These are phyloP conservation scores for Spiraea crenata DNA, from an alignment of 331 rosid species.

Conservation along the genomic window DNA sequence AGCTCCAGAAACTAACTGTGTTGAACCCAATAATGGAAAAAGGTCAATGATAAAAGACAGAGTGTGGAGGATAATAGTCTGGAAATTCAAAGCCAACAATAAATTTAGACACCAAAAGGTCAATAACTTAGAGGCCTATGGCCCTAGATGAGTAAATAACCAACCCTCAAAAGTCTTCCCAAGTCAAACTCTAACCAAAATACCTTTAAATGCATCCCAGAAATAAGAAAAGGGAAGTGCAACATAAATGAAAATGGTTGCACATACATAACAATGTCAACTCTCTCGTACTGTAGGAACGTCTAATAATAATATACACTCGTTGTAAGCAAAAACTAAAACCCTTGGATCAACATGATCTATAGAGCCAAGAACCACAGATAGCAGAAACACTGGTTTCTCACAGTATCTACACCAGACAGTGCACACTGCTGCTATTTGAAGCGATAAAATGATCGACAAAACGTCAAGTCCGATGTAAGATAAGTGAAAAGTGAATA, in stretches of 20 bases:
- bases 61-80: neutral
- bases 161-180: neutral
- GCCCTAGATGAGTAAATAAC: constrained; percentile 11
- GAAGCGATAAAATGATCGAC: no score
- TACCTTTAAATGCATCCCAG: neutral
- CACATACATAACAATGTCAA: no score
- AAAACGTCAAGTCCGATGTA: no score
- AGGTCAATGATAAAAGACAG: constrained; percentile 6
- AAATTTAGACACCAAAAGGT: constrained; percentile 14
- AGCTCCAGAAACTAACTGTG: neutral
- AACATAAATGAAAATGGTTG: no score
- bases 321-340: no score
- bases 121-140: neutral
- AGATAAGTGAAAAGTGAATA: neutral
- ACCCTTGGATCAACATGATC: no score
- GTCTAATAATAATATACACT: no score
- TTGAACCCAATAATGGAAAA: neutral
- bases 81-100: constrained; percentile 9
- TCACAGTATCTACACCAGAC: no score
- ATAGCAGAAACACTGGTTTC: no score
- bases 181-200: constrained; percentile 18
- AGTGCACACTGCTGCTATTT: no score
- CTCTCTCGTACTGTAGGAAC: no score
- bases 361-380: no score
- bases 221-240: neutral